A percentile compares a stretch with the other conserved stretches of the same genome.
phyloP scores from a whole-genome alignment of 768 basidiomycete species.

The Phanerochaete carnosa region DNA sequence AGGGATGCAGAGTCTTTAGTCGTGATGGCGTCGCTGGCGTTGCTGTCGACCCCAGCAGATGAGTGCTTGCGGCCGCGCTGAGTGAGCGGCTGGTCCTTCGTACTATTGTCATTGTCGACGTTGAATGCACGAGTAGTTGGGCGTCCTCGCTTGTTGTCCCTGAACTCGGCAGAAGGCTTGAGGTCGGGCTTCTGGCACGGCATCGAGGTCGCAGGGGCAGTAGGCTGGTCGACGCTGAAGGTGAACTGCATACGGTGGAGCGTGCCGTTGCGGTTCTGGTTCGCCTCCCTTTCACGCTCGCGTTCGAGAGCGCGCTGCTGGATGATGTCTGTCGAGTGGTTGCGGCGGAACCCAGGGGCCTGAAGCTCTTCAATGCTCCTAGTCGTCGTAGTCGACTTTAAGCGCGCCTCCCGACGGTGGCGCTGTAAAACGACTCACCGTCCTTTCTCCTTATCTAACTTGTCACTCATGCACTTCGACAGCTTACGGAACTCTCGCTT shows the following conservation, averaged over 20 bases:
- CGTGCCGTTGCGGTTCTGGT: slow-evolving; percentile 60
- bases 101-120: slow-evolving; percentile 23
- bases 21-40: slow-evolving; percentile 17
- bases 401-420: neutral
- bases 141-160: slow-evolving; percentile 43
- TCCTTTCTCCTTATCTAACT: slow-evolving; percentile 90
- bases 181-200: slow-evolving; percentile 63
- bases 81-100: slow-evolving; percentile 35
- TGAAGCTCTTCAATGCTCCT: slow-evolving; percentile 85
- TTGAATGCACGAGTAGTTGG: slow-evolving; percentile 37
- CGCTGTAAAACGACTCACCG: slow-evolving; percentile 47
- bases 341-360: slow-evolving; percentile 79
- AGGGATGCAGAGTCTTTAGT: slow-evolving; percentile 37
- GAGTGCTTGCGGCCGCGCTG: slow-evolving; percentile 30
- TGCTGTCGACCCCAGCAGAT: slow-evolving; percentile 15
- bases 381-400: neutral
- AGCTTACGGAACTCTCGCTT: slow-evolving; percentile 91
- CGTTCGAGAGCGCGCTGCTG: slow-evolving; percentile 78
- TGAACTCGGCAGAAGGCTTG: slow-evolving; percentile 64
- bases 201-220: slow-evolving; percentile 38
- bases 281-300: slow-evolving; percentile 71
- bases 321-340: slow-evolving; percentile 76
- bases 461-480: slow-evolving; percentile 86
- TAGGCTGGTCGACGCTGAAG: slow-evolving; percentile 76
- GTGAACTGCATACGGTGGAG: slow-evolving; percentile 92